Evolutionary conservation across 441 rosid species (phyloP).

Genomic region (Corymbia calophylla): DNA sequence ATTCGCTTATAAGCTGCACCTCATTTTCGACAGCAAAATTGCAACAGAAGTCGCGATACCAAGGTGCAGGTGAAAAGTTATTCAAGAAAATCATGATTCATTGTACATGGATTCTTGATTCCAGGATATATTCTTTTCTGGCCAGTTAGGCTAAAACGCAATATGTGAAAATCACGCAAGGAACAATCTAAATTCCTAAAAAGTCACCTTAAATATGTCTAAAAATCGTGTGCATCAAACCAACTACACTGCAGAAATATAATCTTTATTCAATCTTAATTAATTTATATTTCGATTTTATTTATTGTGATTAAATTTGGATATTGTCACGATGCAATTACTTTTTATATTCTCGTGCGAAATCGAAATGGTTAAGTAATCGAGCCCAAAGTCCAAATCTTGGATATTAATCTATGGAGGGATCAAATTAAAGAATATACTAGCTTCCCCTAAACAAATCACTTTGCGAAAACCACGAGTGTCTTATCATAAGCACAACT

Average conservation of each 20-base stretch:
- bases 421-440: neutral
- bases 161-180: neutral
- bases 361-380: neutral
- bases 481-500: neutral
- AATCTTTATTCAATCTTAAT: neutral
- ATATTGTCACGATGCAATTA: neutral
- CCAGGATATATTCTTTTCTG: neutral
- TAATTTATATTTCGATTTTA: neutral
- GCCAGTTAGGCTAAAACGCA: neutral
- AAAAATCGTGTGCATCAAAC: neutral
- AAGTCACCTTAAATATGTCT: neutral
- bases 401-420: neutral
- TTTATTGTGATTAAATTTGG: neutral
- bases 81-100: neutral
- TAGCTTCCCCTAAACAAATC: neutral
- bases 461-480: neutral
- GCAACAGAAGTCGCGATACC: fast-evolving
- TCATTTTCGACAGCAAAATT: neutral
- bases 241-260: neutral
- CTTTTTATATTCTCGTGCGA: neutral
- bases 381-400: neutral
- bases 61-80: neutral
- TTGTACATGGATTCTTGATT: neutral
- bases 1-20: neutral
- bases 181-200: neutral